A percentile compares a stretch with the other conserved stretches of the same genome.
phyloP scores from a whole-genome alignment of 768 basidiomycete species.

The Russula olivacea region DNA sequence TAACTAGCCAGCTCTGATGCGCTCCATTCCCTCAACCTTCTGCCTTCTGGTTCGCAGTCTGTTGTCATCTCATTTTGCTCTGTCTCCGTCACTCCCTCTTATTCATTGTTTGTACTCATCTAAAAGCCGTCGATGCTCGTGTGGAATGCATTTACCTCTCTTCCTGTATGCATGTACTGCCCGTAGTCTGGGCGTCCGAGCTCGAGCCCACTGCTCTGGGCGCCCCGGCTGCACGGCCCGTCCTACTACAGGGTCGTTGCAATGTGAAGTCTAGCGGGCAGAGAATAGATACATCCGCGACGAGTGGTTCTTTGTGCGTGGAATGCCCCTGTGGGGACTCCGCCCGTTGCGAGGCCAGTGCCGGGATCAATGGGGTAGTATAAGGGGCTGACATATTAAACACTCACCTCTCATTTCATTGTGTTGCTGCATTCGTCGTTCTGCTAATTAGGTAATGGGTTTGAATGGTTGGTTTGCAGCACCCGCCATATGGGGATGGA shows the following conservation, averaged over 20 bases:
- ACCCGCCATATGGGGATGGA: background rate
- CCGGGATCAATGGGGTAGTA: conserved; percentile 70
- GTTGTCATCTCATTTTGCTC: conserved; percentile 4
- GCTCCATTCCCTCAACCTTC: background rate
- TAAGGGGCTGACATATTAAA: conserved; percentile 61
- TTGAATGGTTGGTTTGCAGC: background rate
- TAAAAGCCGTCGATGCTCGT: background rate
- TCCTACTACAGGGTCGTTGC: conserved; percentile 21
- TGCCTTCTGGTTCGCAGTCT: background rate
- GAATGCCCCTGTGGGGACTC: conserved; percentile 74
- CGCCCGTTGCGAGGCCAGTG: conserved; percentile 70
- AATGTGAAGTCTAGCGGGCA: conserved; percentile 25
- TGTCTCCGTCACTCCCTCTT: background rate
- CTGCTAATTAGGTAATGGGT: too few relatives aligned
- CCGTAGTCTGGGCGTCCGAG: conserved; percentile 14
- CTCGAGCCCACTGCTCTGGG: conserved; percentile 15
- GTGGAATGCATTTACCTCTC: conserved; percentile 8
- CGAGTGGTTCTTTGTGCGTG: conserved; percentile 33
- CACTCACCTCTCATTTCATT: background rate
- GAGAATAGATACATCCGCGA: conserved; percentile 36
- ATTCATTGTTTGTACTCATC: conserved; percentile 15
- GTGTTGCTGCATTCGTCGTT: background rate
- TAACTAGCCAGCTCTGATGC: conserved; percentile 10
- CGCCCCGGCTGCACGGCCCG: conserved; percentile 15
- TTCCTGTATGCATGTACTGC: conserved; percentile 1